Evolutionary conservation across 805 yeast genomes (phyloP), one percentile per base, ranked within the genome.

Genomic region (Priceomyces castillae): DNA sequence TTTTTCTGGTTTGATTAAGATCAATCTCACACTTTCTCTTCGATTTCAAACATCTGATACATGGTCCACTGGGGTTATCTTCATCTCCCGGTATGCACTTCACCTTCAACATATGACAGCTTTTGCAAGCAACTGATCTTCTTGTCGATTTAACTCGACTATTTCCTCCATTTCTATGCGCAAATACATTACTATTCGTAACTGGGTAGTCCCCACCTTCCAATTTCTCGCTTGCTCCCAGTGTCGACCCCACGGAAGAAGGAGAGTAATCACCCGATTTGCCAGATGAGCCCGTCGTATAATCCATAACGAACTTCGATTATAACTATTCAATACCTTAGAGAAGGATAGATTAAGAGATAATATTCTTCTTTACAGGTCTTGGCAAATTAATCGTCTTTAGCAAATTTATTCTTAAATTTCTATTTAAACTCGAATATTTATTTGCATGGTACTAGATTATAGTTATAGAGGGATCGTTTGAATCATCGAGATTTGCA

Each of bases 61-160:
- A 90, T 0, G 90, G 80, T 2, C 84, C 81, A 2, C 71, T 61
- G 7, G 82, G 81, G 45, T 82, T 77, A 23, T 69, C 54, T 33
- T 71, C 61, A 56, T 82, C 82, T 1, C 83, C 70, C 0, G 96
- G 94, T 6, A 84, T 80, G 62, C 97, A 90, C 52, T 84, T 81
- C 26, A 90, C 96, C 57, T 90, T 90, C 40, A 88, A 72, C 0
- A 86, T 61, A 54, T 92, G 95, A 58, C 97, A 90, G n/a, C 79
- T 69, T 49, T 76, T 79, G 59, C 87, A 82, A 1, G 86, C 86
- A n/a, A 39, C 46, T 15, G 36, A 34, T 44, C 47, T 40, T 44
- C 41, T 44, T 1, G 40, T 44, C 20, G 41, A 31, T 26, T 42
- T 42, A 16, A 37, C 31, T 11, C 36, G 36, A n/a, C 14, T 28